Conservation (phyloP, 2,329 filamentous ascomycete genomes). For the Pseudocercospora eumusae region DNA sequence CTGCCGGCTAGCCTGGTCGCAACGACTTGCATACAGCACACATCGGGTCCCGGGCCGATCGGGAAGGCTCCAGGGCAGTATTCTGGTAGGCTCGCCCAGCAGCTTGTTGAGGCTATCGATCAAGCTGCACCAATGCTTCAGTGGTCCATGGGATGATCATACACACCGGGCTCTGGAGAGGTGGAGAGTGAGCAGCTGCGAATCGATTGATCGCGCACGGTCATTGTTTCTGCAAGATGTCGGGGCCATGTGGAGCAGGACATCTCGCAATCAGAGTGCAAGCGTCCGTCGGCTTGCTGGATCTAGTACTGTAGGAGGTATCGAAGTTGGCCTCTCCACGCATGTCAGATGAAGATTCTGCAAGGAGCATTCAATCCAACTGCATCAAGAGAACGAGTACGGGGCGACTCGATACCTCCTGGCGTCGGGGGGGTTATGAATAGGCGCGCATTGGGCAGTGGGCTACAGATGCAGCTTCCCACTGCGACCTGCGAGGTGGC, state of each 20-base stretch:
- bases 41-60: slow-evolving; percentile 38
- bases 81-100: slow-evolving; percentile 32
- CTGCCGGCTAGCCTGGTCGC: slow-evolving; percentile 31
- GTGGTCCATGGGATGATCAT: slow-evolving; percentile 36
- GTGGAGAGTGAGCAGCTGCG: slow-evolving; percentile 34
- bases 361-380: slow-evolving; percentile 27
- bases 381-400: slow-evolving; percentile 18
- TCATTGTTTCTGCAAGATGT: slow-evolving; percentile 26
- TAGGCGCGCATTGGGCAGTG: slow-evolving; percentile 42
- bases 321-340: too few relatives aligned
- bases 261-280: slow-evolving; percentile 22
- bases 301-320: too few relatives aligned
- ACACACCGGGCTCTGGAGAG: slow-evolving; percentile 33
- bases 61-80: slow-evolving; percentile 36
- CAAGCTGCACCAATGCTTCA: slow-evolving; percentile 33
- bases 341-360: slow-evolving; percentile 3
- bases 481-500: slow-evolving; percentile 46
- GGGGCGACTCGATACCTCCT: slow-evolving; percentile 28
- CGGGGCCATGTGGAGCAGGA: slow-evolving; percentile 28
- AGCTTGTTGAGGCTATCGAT: slow-evolving; percentile 7
- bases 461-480: slow-evolving; percentile 50
- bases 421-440: slow-evolving; percentile 38
- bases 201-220: slow-evolving; percentile 32
- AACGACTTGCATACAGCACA: slow-evolving; percentile 32
- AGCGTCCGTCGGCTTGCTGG: slow-evolving; percentile 22